These are phyloP conservation scores for Paracorniculantispora psalliotae DNA, from an alignment of 2,329 filamentous ascomycete species.

Conservation along the genomic window DNA sequence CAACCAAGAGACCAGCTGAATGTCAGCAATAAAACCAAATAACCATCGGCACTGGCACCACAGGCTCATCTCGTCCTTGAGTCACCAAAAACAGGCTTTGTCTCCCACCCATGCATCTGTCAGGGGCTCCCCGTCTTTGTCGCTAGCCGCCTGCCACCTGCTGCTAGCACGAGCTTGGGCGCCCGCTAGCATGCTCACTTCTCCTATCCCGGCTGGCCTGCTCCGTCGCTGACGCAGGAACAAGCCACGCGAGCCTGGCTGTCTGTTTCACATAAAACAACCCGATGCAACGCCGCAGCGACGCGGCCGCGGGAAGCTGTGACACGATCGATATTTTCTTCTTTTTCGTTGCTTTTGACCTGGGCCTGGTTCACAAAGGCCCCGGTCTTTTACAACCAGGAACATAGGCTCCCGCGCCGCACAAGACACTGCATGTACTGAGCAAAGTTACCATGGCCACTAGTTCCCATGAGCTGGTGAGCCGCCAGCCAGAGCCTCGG, in stretches of 20 bases:
- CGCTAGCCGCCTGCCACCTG: neutral
- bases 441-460: too few species aligned
- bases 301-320: neutral
- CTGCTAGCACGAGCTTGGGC: neutral
- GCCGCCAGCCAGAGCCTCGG: neutral
- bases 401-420: neutral
- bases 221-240: constrained; percentile 7
- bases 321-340: constrained; percentile 7
- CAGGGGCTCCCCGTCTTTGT: neutral
- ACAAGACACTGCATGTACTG: neutral
- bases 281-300: constrained; percentile 7
- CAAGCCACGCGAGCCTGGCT: constrained; percentile 5
- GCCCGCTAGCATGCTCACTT: neutral
- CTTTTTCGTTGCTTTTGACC: neutral
- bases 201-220: constrained; percentile 1
- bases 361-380: neutral
- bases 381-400: neutral
- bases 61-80: neutral
- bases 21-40: too few species aligned
- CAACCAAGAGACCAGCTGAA: too few species aligned
- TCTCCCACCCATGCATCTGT: neutral
- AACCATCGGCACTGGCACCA: neutral
- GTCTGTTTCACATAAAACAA: constrained; percentile 11
- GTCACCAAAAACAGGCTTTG: neutral
- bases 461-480: neutral